A percentile compares a stretch with the other conserved stretches of the same genome.
Evolutionary conservation across 176 grass and related monocot genomes (phyloP).

Genomic region (Stipa capillata): DNA sequence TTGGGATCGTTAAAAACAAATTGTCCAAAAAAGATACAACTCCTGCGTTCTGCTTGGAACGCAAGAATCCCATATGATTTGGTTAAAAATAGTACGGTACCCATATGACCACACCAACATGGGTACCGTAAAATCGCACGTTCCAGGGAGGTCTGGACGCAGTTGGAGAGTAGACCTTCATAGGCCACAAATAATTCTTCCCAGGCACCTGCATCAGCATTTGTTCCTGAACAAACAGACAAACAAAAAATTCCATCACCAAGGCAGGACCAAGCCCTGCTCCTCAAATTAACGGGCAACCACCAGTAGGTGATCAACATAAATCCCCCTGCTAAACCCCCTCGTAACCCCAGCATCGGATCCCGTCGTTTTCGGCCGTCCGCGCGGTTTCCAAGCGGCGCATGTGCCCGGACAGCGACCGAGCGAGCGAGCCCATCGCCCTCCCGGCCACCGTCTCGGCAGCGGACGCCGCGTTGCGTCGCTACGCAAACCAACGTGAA

Average conservation of each 20-base stretch:
- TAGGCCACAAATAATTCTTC: background rate
- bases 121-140: background rate
- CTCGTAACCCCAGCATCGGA: background rate
- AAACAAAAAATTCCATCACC: too few species aligned
- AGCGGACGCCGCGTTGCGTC: background rate
- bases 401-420: constrained; percentile 12
- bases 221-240: too few species aligned
- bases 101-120: too few species aligned
- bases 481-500: background rate
- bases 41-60: too few species aligned
- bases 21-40: too few species aligned
- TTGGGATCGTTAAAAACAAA: too few species aligned
- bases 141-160: background rate
- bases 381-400: background rate
- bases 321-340: background rate
- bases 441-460: background rate
- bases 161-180: background rate
- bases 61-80: background rate
- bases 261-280: too few species aligned
- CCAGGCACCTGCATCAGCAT: background rate
- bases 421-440: background rate
- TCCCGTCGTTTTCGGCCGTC: background rate
- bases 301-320: constrained; percentile 7
- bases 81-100: too few species aligned
- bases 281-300: background rate